Conservation (phyloP, 2,329 filamentous ascomycete genomes). For the Trichoderma sp. region DNA sequence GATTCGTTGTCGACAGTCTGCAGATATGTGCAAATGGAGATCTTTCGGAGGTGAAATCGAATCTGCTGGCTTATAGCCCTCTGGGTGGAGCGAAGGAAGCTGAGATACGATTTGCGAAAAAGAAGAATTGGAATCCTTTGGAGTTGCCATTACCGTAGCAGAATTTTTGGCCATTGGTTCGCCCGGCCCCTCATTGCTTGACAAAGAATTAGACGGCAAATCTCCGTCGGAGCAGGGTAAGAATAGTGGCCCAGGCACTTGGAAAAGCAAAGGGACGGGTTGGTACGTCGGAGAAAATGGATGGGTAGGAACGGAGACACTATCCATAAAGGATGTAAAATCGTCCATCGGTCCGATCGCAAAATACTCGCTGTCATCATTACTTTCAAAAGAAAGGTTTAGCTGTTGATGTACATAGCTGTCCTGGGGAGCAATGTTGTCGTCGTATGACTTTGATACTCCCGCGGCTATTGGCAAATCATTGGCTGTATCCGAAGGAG, state of each 20-base stretch:
- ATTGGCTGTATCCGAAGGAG: neutral
- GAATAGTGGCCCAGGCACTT: neutral
- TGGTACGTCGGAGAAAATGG: conserved; percentile 9
- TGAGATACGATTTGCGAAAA: neutral
- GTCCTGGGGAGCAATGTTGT: neutral
- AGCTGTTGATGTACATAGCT: neutral
- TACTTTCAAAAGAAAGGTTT: neutral
- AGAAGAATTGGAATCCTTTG: neutral
- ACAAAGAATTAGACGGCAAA: neutral
- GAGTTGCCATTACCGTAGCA: neutral
- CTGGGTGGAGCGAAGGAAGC: neutral
- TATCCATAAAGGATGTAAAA: conserved; percentile 14
- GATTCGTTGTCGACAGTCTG: neutral
- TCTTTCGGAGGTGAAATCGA: neutral
- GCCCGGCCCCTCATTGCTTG: neutral
- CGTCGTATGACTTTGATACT: neutral
- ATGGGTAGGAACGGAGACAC: neutral
- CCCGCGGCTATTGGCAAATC: neutral
- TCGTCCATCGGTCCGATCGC: neutral
- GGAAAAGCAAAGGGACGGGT: neutral
- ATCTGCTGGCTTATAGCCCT: neutral
- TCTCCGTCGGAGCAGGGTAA: neutral
- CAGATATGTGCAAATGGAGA: neutral
- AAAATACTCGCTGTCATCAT: neutral
- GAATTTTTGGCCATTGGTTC: neutral